Evolutionary conservation across 768 basidiomycete species (phyloP).

Genomic region (Amanita exitialis): DNA sequence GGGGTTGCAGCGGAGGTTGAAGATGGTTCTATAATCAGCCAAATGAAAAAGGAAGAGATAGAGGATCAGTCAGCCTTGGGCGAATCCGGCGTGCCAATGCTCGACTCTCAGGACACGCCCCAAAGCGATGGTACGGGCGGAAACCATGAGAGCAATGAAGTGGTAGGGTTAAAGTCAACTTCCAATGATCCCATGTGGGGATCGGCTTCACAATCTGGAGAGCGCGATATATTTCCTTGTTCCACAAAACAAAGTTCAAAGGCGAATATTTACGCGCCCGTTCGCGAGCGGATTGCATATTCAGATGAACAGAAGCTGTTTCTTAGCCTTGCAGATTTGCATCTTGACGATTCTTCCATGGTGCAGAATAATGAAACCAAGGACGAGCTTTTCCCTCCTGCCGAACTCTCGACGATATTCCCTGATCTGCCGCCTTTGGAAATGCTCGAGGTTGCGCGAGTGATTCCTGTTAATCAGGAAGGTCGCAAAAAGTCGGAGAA

Average conservation of each 20-base stretch:
- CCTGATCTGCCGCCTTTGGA: constrained; percentile 67
- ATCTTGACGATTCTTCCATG: constrained; percentile 9
- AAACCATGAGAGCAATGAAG: constrained; percentile 9
- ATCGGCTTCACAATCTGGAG: constrained; percentile 31
- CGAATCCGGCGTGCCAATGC: neutral
- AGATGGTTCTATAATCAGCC: neutral
- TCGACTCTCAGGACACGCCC: constrained; percentile 16
- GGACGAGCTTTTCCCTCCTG: constrained; percentile 18
- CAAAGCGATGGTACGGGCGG: constrained; percentile 1
- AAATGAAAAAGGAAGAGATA: constrained; percentile 11
- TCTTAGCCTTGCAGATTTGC: constrained; percentile 34
- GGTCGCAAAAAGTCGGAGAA: constrained; percentile 49
- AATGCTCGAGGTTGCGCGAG: constrained; percentile 38
- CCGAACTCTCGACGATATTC: constrained; percentile 63
- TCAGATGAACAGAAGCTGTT: constrained; percentile 45
- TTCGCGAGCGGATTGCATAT: constrained; percentile 57
- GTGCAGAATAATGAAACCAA: constrained; percentile 18
- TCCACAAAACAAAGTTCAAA: constrained; percentile 30
- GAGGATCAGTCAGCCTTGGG: constrained; percentile 5
- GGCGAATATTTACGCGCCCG: constrained; percentile 37
- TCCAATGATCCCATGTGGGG: constrained; percentile 49
- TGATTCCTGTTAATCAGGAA: constrained; percentile 20
- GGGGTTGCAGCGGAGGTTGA: constrained; percentile 14
- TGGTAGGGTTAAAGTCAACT: constrained; percentile 37
- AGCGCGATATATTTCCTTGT: constrained; percentile 20